Conservation (phyloP, 164 flowering plant genomes). For the Umbilicus rupestris region DNA sequence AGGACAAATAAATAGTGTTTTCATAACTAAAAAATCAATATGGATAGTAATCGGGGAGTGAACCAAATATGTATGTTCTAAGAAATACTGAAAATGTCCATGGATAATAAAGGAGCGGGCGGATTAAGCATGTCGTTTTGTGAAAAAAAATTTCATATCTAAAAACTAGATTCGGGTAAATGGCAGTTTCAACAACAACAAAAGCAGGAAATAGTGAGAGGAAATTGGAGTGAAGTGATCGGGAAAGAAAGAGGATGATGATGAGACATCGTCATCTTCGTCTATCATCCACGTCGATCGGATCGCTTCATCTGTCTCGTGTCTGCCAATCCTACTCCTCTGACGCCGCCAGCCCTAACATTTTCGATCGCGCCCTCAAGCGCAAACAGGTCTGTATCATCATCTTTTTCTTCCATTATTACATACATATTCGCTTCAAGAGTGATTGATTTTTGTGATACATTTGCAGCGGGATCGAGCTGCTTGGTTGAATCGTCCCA, state of each 20-base stretch:
- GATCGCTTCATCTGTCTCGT: background rate
- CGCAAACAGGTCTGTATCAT: conserved; percentile 41
- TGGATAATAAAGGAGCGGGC: no score
- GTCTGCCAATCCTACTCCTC: background rate
- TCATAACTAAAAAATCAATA: no score
- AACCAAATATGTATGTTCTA: no score
- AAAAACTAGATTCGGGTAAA: no score
- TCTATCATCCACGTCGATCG: background rate
- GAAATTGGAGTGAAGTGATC: background rate
- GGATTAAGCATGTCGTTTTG: no score
- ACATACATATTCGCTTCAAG: background rate
- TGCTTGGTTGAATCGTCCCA: conserved; percentile 66
- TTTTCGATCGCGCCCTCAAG: conserved; percentile 76
- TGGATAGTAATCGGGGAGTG: no score
- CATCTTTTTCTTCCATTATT: background rate
- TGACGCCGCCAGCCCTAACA: conserved; percentile 19
- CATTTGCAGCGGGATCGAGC: conserved; percentile 77
- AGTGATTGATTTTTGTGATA: background rate
- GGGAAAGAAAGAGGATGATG: background rate
- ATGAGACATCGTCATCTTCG: background rate
- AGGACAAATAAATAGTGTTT: no score
- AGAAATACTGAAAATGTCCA: no score
- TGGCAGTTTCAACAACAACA: no score
- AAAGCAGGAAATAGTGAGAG: no score
- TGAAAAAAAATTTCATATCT: no score